Conservation (phyloP, 306 rosid genomes). For the Vachellia collinsii region DNA sequence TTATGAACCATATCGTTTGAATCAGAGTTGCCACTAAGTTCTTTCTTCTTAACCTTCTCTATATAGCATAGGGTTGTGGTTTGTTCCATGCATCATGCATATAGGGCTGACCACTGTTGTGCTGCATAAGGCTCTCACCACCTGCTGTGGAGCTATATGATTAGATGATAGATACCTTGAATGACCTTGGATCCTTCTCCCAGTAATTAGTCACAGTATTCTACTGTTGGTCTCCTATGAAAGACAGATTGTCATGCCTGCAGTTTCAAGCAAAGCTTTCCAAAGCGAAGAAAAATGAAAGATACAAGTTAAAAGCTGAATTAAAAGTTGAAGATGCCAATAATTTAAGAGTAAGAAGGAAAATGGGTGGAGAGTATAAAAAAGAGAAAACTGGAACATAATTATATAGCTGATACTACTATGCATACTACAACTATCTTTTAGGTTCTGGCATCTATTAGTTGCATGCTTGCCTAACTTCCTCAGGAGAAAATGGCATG, state of each 20-base stretch:
- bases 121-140: neutral
- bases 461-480: neutral
- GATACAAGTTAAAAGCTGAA: neutral
- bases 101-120: neutral
- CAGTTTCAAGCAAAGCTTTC: slow-evolving; percentile 1
- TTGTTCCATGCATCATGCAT: neutral
- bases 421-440: neutral
- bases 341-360: neutral
- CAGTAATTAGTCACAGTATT: neutral
- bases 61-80: neutral
- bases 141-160: neutral
- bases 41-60: neutral
- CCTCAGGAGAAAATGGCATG: neutral
- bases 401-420: neutral
- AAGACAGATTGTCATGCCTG: neutral
- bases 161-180: neutral
- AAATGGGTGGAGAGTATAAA: neutral
- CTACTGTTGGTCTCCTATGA: slow-evolving; percentile 6
- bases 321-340: neutral
- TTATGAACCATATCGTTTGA: neutral
- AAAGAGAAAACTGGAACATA: neutral
- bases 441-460: neutral
- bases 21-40: neutral
- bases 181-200: neutral
- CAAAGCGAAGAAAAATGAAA: slow-evolving; percentile 2